phyloP scores from a whole-genome alignment of 2,329 filamentous ascomycete genomes.

The Pseudopithomyces chartarum region DNA sequence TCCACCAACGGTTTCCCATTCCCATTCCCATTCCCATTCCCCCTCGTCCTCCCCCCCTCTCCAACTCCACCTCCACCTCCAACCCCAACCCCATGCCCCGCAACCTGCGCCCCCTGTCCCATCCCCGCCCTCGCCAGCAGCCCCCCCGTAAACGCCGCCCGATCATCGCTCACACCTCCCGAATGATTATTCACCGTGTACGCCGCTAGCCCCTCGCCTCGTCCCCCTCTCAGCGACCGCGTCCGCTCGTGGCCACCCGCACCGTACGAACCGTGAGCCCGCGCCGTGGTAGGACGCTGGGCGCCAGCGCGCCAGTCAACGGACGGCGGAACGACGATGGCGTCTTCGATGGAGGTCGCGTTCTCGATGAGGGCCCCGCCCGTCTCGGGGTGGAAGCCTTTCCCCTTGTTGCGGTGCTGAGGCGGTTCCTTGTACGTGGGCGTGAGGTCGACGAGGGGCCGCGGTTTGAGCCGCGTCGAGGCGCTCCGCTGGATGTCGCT shows the following conservation, averaged over 20 bases:
- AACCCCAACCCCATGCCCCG: conserved; percentile 53
- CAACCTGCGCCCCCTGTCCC: conserved; percentile 44
- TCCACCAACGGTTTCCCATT: conserved; percentile 51
- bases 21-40: conserved; percentile 54
- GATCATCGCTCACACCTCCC: conserved; percentile 36
- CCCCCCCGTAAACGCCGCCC: conserved; percentile 51
- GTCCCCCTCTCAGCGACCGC: conserved; percentile 40
- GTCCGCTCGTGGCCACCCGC: conserved; percentile 37
- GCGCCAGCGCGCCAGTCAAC: conserved; percentile 52
- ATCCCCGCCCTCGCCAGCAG: conserved; percentile 48
- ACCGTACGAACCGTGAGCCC: conserved; percentile 33
- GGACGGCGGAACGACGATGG: conserved; percentile 49
- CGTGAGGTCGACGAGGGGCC: conserved; percentile 71
- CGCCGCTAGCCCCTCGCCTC: conserved; percentile 38
- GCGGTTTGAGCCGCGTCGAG: conserved; percentile 54
- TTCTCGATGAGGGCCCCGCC: conserved; percentile 52
- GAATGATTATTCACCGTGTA: conserved; percentile 42
- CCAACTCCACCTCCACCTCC: conserved; percentile 50
- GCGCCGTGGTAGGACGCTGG: conserved; percentile 18
- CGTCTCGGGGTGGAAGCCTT: conserved; percentile 51
- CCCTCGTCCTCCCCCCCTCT: conserved; percentile 44
- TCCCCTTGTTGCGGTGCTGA: conserved; percentile 59
- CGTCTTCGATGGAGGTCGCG: conserved; percentile 51
- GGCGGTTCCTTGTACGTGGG: conserved; percentile 68
- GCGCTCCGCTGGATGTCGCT: conserved; percentile 51